Conservation (phyloP, 2,329 filamentous ascomycete species). For the Alternaria alternata region DNA sequence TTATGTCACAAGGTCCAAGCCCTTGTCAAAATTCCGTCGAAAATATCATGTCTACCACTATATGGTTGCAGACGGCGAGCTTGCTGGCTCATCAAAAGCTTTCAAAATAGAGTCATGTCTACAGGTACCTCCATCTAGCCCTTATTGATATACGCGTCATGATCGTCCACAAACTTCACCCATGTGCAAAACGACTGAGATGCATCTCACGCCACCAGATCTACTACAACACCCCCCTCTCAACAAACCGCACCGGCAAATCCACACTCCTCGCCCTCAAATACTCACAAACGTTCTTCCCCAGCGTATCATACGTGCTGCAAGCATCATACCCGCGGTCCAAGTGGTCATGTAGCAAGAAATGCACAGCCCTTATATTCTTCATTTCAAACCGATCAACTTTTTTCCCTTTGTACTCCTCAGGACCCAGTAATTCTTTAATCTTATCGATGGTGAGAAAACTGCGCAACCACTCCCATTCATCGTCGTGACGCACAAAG, state of each 20-base stretch:
- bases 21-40: too few relatives aligned
- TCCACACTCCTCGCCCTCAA: constrained; percentile 57
- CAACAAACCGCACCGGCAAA: constrained; percentile 55
- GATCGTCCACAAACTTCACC: neutral
- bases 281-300: constrained; percentile 59
- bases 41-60: too few relatives aligned
- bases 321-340: constrained; percentile 56
- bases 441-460: constrained; percentile 40
- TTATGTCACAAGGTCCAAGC: too few relatives aligned
- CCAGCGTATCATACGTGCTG: constrained; percentile 56
- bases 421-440: constrained; percentile 35
- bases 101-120: too few relatives aligned
- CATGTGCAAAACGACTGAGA: neutral
- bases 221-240: constrained; percentile 37
- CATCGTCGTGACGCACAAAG: constrained; percentile 41
- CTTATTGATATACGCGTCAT: too few relatives aligned
- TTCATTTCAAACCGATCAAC: constrained; percentile 53
- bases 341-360: constrained; percentile 58
- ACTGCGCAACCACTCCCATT: constrained; percentile 43
- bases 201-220: too few relatives aligned
- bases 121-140: too few relatives aligned
- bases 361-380: constrained; percentile 52
- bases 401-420: constrained; percentile 42
- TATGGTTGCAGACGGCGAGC: too few relatives aligned
- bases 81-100: too few relatives aligned